These are phyloP conservation scores for Paramecium sexaurelia DNA, from an alignment of 73 alveolate species.

Conservation along the genomic window DNA sequence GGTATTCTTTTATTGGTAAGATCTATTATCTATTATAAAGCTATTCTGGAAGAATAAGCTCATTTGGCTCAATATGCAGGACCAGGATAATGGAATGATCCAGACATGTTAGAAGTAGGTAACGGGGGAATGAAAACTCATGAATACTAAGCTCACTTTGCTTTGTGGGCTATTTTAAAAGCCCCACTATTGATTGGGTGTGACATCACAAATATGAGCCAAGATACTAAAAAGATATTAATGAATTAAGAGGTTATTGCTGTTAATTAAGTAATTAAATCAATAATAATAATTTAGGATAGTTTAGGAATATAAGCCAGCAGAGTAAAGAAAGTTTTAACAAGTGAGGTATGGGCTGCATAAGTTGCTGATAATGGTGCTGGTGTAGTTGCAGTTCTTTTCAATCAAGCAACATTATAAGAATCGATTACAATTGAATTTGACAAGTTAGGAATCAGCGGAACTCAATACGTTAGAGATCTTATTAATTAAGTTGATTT, in stretches of 20 bases:
- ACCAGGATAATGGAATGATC: constrained; percentile 99
- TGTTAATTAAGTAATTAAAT: constrained; percentile 71
- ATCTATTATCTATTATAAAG: not conserved
- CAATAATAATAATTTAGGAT: constrained; percentile 70
- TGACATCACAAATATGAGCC: constrained; percentile 81
- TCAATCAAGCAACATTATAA: constrained; percentile 8
- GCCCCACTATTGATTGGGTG: constrained; percentile 97
- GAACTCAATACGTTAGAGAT: constrained; percentile 39
- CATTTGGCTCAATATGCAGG: constrained; percentile 83
- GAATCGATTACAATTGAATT: not conserved
- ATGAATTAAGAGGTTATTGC: constrained; percentile 89
- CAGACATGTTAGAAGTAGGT: constrained; percentile 98
- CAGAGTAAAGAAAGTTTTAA: constrained; percentile 44
- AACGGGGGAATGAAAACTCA: constrained; percentile 90
- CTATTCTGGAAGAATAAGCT: constrained; percentile 54
- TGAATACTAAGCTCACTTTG: constrained; percentile 95
- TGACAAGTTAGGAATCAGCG: constrained; percentile 35
- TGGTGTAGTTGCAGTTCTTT: constrained; percentile 54
- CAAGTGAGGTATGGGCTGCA: constrained; percentile 53
- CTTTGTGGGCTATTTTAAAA: constrained; percentile 96
- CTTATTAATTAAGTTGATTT: constrained; percentile 19
- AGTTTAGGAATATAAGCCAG: constrained; percentile 90
- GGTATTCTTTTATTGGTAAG: constrained; percentile 54
- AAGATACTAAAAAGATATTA: constrained; percentile 77
- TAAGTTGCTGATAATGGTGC: constrained; percentile 26